Evolutionary conservation across 805 yeast species (phyloP).

Genomic region (Cyberlindnera japonica): DNA sequence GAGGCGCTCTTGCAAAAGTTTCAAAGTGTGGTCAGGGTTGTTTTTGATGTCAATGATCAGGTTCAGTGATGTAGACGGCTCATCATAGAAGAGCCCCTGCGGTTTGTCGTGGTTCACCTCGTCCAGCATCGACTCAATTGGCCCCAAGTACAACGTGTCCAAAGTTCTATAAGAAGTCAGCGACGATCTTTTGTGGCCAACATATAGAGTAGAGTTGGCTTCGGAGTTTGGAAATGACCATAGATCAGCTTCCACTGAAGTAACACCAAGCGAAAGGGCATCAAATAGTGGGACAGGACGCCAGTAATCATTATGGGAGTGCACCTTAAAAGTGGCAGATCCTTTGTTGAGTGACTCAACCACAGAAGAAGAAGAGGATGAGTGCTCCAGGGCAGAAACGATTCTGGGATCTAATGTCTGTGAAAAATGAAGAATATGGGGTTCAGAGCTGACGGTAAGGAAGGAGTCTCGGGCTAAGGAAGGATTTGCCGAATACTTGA

Average conservation of each 20-base stretch:
- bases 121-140: slow-evolving; percentile 43
- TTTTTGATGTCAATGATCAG: slow-evolving; percentile 65
- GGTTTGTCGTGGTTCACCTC: slow-evolving; percentile 30
- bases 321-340: slow-evolving; percentile 29
- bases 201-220: slow-evolving; percentile 39
- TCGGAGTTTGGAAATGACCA: slow-evolving; percentile 35
- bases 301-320: slow-evolving; percentile 72
- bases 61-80: slow-evolving; percentile 47
- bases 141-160: slow-evolving; percentile 47
- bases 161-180: slow-evolving; percentile 45
- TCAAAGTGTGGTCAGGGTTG: slow-evolving; percentile 38
- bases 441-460: too few species aligned
- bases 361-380: too few species aligned
- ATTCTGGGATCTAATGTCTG: too few species aligned
- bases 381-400: too few species aligned
- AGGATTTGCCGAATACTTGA: too few species aligned
- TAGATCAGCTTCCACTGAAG: slow-evolving; percentile 60
- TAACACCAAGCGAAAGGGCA: slow-evolving; percentile 47
- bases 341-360: too few species aligned
- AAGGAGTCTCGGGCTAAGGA: too few species aligned
- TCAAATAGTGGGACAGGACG: slow-evolving; percentile 52
- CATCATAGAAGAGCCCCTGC: slow-evolving; percentile 27
- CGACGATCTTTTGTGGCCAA: slow-evolving; percentile 55
- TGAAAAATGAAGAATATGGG: too few species aligned
- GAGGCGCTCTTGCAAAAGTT: slow-evolving; percentile 41